Percentiles rank a stretch among this genome's conserved stretches.
phyloP scores from a whole-genome alignment of 106 monocot genomes.

The Allium cepa region DNA sequence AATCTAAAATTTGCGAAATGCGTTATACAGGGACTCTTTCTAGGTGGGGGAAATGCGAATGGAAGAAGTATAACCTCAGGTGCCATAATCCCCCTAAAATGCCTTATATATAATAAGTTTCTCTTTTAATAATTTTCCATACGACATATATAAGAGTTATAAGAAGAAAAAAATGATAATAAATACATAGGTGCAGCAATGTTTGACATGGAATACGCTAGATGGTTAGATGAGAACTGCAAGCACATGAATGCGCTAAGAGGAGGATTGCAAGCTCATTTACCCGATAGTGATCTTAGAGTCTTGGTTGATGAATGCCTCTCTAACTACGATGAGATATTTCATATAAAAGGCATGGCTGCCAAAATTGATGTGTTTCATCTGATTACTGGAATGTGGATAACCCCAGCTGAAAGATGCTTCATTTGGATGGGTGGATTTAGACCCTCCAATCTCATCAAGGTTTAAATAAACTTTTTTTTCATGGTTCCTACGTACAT shows the following conservation, averaged over 20 bases:
- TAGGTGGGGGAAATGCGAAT: constrained; percentile 40
- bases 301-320: constrained; percentile 62
- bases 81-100: constrained; percentile 6
- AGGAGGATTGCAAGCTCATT: constrained; percentile 52
- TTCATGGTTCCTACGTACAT: no score
- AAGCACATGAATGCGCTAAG: constrained; percentile 63
- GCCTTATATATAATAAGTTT: background rate
- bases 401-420: constrained; percentile 77
- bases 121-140: background rate
- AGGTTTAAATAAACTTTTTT: constrained; percentile 27
- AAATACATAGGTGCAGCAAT: constrained; percentile 39
- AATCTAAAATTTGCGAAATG: background rate
- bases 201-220: constrained; percentile 82
- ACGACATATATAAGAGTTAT: background rate
- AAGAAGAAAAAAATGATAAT: background rate
- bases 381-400: constrained; percentile 87
- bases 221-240: constrained; percentile 76
- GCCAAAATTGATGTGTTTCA: constrained; percentile 80
- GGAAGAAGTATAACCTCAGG: constrained; percentile 59
- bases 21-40: constrained; percentile 59
- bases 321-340: constrained; percentile 66
- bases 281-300: constrained; percentile 53
- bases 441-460: constrained; percentile 80
- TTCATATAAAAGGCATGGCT: constrained; percentile 49
- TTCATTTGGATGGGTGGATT: constrained; percentile 98